Evolutionary conservation across 345 rosid genomes (phyloP), one percentile per base, ranked within the genome.

Genomic region (Arabis hirsuta): DNA sequence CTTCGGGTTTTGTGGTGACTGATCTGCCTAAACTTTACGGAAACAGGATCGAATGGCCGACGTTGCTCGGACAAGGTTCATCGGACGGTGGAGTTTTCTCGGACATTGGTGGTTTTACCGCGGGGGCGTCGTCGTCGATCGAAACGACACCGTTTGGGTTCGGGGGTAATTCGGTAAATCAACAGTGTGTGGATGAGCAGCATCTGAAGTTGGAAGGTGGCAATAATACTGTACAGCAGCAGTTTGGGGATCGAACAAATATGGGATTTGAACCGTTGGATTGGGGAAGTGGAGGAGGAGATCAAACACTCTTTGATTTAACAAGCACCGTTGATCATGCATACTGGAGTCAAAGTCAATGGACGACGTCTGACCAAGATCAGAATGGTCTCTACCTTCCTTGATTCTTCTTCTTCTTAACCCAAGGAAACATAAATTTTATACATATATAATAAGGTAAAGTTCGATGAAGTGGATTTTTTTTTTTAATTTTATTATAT

Each of bases 331-430:
- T 77, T 79, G 98, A 90, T 87, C 94, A 87, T 62, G 76, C 85
- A 3, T 91, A 88, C 87, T 94, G 98, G 98, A 79, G 82, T 81
- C 92, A 86, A 66, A 80, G 76, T 76, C 98, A 85, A 69, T 94
- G 96, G 96, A 63, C 55, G 24, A 47, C 59, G 24, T 56, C 76
- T 57, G 91, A 84, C 78, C 88, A 82, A 42, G 87, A 89, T 78
- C 94, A 83, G 12, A 69, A 80, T 26, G 75, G 74, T 73, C 87
- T 88, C 20, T 93, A 81, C 62, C 89, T 93, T 65, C 98, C 98
- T 80, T 93, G 85, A 81, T 66, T 45, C 58, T 66, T 22, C 24
- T 56, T 69, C 72, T 70, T 26, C 32, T 45, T 73, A 64, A 76
- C 75, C 55, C 41, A 9, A 52, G 55, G 1, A 20, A 32, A 48